A percentile compares a stretch with the other conserved stretches of the same genome.
Evolutionary conservation across 2,329 filamentous ascomycete genomes (phyloP).

Genomic region (Ambrosiella cleistominuta): DNA sequence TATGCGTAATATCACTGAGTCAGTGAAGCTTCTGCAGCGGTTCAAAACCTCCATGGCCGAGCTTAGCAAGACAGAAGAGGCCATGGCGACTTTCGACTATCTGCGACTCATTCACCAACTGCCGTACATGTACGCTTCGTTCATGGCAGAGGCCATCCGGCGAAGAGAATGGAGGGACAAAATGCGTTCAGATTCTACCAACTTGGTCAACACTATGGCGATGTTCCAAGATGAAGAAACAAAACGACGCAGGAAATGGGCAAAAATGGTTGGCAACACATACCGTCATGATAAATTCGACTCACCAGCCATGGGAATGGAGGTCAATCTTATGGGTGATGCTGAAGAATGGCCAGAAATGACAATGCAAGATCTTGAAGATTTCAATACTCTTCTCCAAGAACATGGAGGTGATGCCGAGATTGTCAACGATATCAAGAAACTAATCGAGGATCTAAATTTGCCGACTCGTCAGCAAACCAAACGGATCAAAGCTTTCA

Average conservation of each 20-base stretch:
- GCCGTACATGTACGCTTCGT: constrained; percentile 77
- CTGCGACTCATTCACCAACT: constrained; percentile 66
- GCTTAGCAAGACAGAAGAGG: constrained; percentile 56
- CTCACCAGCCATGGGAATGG: constrained; percentile 54
- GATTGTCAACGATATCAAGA: constrained; percentile 53
- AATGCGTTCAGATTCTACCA: constrained; percentile 70
- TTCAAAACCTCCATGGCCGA: constrained; percentile 50
- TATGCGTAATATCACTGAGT: constrained; percentile 65
- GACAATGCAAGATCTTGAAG: constrained; percentile 56
- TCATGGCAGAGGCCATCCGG: constrained; percentile 69
- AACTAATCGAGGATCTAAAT: constrained; percentile 62
- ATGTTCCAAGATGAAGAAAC: constrained; percentile 84
- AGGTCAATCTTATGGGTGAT: constrained; percentile 68
- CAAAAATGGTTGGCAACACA: constrained; percentile 63
- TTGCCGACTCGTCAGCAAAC: constrained; percentile 72
- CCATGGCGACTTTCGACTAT: constrained; percentile 63
- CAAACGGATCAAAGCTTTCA: constrained; percentile 81
- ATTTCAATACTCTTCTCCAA: constrained; percentile 51
- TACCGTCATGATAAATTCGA: constrained; percentile 50
- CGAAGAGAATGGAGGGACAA: constrained; percentile 85
- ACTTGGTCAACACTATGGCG: constrained; percentile 81
- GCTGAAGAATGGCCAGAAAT: constrained; percentile 71
- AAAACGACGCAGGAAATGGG: constrained; percentile 75
- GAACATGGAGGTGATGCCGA: constrained; percentile 46
- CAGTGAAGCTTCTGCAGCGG: constrained; percentile 24